These are phyloP conservation scores for Hymenoscyphus fraxineus DNA, from an alignment of 2,329 filamentous ascomycete species.

Conservation along the genomic window DNA sequence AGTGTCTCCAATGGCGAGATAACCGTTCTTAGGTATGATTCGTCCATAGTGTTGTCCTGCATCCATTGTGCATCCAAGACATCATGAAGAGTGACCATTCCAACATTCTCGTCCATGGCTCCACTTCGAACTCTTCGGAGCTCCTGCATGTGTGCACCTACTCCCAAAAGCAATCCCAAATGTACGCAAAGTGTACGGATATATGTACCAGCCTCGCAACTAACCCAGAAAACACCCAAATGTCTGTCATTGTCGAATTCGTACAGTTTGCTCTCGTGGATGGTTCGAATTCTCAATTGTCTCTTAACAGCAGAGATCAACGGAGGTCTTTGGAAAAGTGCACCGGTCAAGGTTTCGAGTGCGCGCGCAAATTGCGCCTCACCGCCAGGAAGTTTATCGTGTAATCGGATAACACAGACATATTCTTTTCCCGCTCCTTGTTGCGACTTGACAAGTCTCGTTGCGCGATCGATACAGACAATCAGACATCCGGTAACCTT, in stretches of 20 bases:
- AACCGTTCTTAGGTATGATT: conserved; percentile 85
- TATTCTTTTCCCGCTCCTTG: conserved; percentile 99
- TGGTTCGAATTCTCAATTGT: conserved; percentile 95
- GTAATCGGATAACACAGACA: conserved; percentile 89
- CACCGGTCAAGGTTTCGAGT: conserved; percentile 92
- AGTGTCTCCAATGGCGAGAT: conserved; percentile 92
- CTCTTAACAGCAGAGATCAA: conserved; percentile 98
- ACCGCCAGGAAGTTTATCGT: conserved; percentile 91
- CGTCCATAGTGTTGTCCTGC: conserved; percentile 92
- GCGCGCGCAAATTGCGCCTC: conserved; percentile 90
- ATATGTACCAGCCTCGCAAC: conserved; percentile 97
- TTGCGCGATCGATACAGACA: conserved; percentile 93
- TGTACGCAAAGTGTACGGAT: conserved; percentile 98
- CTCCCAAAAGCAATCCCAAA: conserved; percentile 69
- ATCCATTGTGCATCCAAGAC: conserved; percentile 95
- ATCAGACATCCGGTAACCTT: conserved; percentile 97
- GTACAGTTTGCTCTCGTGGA: conserved; percentile 92
- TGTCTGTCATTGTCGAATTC: conserved; percentile 99
- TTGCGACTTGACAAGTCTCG: conserved; percentile 96
- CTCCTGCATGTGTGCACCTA: conserved; percentile 98
- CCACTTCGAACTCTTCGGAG: conserved; percentile 88
- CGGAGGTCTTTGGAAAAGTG: conserved; percentile 93
- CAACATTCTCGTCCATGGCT: conserved; percentile 88
- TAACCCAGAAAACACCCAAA: conserved; percentile 98
- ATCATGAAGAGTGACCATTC: conserved; percentile 90